A percentile compares a stretch with the other conserved stretches of the same genome.
These are phyloP conservation scores for Solanum chiquidenum DNA, from an alignment of 257 asterid genomes.

Conservation along the genomic window DNA sequence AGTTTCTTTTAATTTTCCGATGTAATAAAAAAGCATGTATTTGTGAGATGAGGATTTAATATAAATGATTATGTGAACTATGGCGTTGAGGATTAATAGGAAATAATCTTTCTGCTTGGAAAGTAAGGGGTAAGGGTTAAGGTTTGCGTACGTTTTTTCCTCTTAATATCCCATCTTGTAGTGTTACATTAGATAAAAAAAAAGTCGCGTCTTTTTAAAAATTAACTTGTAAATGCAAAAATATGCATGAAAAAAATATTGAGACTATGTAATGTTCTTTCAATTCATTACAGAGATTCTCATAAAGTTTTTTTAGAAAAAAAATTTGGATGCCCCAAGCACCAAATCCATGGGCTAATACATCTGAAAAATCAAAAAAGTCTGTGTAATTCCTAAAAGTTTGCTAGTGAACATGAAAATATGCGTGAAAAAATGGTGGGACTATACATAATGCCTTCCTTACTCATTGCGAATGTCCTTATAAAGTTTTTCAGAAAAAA, in stretches of 20 bases:
- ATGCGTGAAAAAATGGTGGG: background rate
- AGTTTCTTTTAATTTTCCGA: background rate
- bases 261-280: rapidly evolving
- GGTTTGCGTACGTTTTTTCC: rapidly evolving
- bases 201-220: too few species aligned
- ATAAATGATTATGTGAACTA: background rate
- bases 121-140: background rate
- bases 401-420: too few species aligned
- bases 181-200: background rate
- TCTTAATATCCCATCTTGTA: background rate
- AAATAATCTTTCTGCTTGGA: background rate
- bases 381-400: rapidly evolving
- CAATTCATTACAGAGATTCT: rapidly evolving
- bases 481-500: background rate
- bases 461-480: background rate
- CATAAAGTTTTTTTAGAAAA: background rate
- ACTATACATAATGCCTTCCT: rapidly evolving
- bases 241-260: background rate
- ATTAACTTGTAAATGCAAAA: background rate
- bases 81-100: background rate
- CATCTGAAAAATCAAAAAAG: too few species aligned
- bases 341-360: too few species aligned
- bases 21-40: background rate
- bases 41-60: background rate
- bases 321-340: rapidly evolving